phyloP scores from a whole-genome alignment of 2,329 filamentous ascomycete species.

The Neofusicoccum umdonicola region DNA sequence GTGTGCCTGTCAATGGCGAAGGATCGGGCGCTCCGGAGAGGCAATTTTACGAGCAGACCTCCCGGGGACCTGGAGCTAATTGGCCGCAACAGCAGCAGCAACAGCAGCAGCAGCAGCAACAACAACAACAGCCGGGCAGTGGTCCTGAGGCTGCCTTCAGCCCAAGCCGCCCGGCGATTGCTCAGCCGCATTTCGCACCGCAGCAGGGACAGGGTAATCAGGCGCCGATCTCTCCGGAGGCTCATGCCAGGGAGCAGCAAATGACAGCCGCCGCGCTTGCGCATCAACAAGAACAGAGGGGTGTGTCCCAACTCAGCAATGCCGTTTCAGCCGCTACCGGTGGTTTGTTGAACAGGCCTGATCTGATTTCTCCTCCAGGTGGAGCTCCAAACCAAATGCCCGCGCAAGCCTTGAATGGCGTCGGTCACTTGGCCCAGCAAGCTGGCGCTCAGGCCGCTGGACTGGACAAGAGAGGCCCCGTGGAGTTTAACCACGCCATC shows the following conservation, averaged over 20 bases:
- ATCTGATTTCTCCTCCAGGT: constrained; percentile 45
- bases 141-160: constrained; percentile 42
- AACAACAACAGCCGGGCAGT: constrained; percentile 28
- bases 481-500: constrained; percentile 98
- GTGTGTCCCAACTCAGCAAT: constrained; percentile 64
- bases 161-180: constrained; percentile 41
- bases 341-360: constrained; percentile 34
- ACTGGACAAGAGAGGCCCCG: constrained; percentile 83
- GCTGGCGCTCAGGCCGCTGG: constrained; percentile 55
- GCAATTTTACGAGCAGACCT: constrained; percentile 35
- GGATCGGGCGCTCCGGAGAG: constrained; percentile 42
- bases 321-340: constrained; percentile 60
- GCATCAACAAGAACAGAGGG: constrained; percentile 65
- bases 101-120: constrained; percentile 22
- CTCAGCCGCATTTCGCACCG: constrained; percentile 36
- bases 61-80: constrained; percentile 26
- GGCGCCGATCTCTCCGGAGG: constrained; percentile 37
- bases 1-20: constrained; percentile 55
- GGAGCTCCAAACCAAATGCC: constrained; percentile 49
- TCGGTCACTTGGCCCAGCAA: constrained; percentile 40
- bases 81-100: constrained; percentile 37
- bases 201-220: constrained; percentile 35
- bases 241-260: constrained; percentile 25
- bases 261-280: constrained; percentile 45
- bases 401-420: constrained; percentile 61